phyloP scores from a whole-genome alignment of 805 yeast genomes.

The Yarrowia sp. region DNA sequence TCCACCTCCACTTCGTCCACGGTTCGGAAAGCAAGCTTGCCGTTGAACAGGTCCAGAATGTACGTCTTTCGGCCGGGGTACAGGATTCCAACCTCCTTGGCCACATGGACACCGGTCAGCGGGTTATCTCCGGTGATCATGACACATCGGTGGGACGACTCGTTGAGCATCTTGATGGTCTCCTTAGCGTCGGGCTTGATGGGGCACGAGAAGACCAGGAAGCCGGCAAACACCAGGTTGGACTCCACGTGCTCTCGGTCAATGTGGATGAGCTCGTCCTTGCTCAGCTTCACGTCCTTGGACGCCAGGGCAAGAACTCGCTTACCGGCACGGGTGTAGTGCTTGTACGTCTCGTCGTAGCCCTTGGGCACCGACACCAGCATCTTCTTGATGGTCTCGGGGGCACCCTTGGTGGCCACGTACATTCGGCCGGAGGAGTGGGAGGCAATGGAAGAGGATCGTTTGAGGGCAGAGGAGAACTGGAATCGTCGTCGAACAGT shows the following conservation, averaged over 20 bases:
- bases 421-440: slow-evolving; percentile 60
- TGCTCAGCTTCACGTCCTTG: slow-evolving; percentile 66
- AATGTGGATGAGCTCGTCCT: slow-evolving; percentile 61
- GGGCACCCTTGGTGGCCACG: slow-evolving; percentile 96
- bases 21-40: slow-evolving; percentile 79
- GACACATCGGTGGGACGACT: slow-evolving; percentile 91
- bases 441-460: slow-evolving; percentile 86
- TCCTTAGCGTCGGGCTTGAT: slow-evolving; percentile 91
- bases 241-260: slow-evolving; percentile 80
- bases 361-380: slow-evolving; percentile 70
- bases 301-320: slow-evolving; percentile 96
- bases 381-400: slow-evolving; percentile 90
- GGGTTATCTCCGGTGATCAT: slow-evolving; percentile 99
- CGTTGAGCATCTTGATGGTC: slow-evolving; percentile 89
- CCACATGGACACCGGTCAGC: slow-evolving; percentile 96
- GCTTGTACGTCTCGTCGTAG: slow-evolving; percentile 85
- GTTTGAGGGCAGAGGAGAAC: slow-evolving; percentile 92
- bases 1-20: slow-evolving; percentile 76
- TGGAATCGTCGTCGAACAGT: slow-evolving; percentile 92
- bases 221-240: slow-evolving; percentile 82
- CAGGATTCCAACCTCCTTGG: slow-evolving; percentile 87
- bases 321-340: slow-evolving; percentile 93
- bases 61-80: slow-evolving; percentile 70
- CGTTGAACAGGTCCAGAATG: slow-evolving; percentile 85
- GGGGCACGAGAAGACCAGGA: slow-evolving; percentile 96